Evolutionary conservation across 805 yeast species (phyloP).

Genomic region (Henningerozyma blattae): DNA sequence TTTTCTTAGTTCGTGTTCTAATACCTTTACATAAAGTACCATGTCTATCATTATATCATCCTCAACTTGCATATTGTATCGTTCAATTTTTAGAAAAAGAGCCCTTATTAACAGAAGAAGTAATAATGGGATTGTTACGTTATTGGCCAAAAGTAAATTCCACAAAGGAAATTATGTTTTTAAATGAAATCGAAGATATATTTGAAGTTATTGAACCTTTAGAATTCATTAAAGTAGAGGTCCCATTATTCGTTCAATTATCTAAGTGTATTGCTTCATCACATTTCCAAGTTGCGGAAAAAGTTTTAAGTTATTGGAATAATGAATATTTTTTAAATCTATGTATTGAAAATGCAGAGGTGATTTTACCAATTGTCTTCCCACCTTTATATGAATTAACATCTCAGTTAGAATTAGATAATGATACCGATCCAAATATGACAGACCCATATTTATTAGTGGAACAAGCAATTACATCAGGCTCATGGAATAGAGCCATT

Average conservation of each 20-base stretch:
- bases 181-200: constrained; percentile 92
- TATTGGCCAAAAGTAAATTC: constrained; percentile 96
- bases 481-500: constrained; percentile 90
- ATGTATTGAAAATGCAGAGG: constrained; percentile 87
- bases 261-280: constrained; percentile 89
- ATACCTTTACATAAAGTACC: constrained; percentile 89
- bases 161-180: constrained; percentile 90
- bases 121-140: constrained; percentile 82
- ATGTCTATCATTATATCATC: constrained; percentile 81
- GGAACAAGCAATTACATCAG: constrained; percentile 31
- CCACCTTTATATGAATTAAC: constrained; percentile 83
- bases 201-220: constrained; percentile 91
- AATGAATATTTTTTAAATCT: constrained; percentile 86
- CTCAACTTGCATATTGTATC: constrained; percentile 93
- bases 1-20: constrained; percentile 73
- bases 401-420: constrained; percentile 25
- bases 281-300: constrained; percentile 95
- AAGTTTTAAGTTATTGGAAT: constrained; percentile 87
- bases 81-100: constrained; percentile 95
- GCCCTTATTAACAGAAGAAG: constrained; percentile 85
- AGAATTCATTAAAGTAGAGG: constrained; percentile 84
- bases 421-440: constrained; percentile 16
- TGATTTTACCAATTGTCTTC: constrained; percentile 82
- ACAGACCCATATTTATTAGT: constrained; percentile 27
- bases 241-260: constrained; percentile 86